Percentiles rank a stretch among this genome's conserved stretches.
Evolutionary conservation across 106 monocot species (phyloP).

Genomic region (Xerophyta viscosa): DNA sequence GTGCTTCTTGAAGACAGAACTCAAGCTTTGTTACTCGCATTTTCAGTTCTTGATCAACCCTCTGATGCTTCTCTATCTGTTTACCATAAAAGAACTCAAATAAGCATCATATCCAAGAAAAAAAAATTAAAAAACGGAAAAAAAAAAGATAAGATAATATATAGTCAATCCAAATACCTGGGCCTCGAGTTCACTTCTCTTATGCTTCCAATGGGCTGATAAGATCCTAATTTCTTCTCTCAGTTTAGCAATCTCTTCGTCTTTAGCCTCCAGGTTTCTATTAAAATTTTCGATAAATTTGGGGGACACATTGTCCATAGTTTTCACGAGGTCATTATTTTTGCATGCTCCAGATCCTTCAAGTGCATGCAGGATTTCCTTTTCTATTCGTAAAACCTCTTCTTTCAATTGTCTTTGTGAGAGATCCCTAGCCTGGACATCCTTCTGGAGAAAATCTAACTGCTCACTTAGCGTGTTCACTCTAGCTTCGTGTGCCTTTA

Average conservation of each 20-base stretch:
- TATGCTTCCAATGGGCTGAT: conserved; percentile 78
- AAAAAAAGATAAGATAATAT: not conserved
- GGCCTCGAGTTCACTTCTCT: conserved; percentile 67
- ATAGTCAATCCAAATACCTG: no score
- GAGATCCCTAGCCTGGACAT: conserved; percentile 67
- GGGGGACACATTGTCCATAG: conserved; percentile 63
- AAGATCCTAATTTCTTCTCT: conserved; percentile 84
- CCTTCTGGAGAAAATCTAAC: conserved; percentile 57
- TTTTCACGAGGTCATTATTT: conserved; percentile 42
- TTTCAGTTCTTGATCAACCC: conserved; percentile 84
- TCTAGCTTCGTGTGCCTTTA: conserved; percentile 67
- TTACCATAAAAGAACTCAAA: not conserved
- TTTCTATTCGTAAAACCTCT: conserved; percentile 68
- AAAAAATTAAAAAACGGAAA: not conserved
- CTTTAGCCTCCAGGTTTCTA: conserved; percentile 48
- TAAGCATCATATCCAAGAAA: not conserved
- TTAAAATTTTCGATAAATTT: conserved; percentile 63
- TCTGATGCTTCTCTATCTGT: conserved; percentile 71
- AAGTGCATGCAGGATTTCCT: conserved; percentile 61
- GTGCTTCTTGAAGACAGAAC: conserved; percentile 85
- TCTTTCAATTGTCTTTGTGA: conserved; percentile 78
- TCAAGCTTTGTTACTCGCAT: conserved; percentile 88
- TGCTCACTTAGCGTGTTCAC: conserved; percentile 62
- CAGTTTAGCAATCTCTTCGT: conserved; percentile 67
- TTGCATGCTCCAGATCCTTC: conserved; percentile 35